Base-by-base conservation (phyloP, 2,329 filamentous ascomycete species). In the Aureobasidium pullulans region DNA sequence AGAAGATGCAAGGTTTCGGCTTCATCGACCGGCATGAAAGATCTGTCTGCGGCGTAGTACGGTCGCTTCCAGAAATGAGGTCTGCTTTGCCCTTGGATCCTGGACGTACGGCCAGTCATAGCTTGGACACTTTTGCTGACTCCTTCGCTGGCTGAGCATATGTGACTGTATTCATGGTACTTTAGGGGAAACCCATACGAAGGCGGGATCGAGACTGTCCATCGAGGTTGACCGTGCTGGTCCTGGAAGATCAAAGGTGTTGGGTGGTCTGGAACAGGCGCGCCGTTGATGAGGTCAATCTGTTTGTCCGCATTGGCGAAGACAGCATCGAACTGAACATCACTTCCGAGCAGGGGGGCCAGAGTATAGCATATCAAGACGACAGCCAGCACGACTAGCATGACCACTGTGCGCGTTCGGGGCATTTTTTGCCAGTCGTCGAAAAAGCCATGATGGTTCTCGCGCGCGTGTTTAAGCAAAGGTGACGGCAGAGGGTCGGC, bases 151-250 rank as follows among this genome's bases (percentile, higher is more conserved):
- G 77, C 37, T 78, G 75, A 76, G 68, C 86, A 89, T 61, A 95
- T 86, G 43, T 86, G 82, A 13, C 78, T 73, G 68, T 94, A 94
- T 62, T 90, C 82, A 9, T 79, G 72, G 19, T 82, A 80, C 0
- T 78, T 72, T 2, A 94, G 72, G 1, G 90, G 90, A 62, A 93
- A 93, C 3, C 78, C 76, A 47, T 80, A 76, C 60, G 79, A 79
- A 6, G 80, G 77, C 0, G 90, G 90, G 39, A 96, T 91, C 1
- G 84, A 90, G 10, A 95, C 82, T 0, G 90, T 94, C 90, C 90
- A 95, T 69, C 82, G 86, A 10, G 84, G 77, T 54, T 79, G 81
- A 3, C 87, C 87, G 46, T 78, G 76, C 29, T 77, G 74, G 72
- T 91, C 88, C 13, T 80, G 82, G 47, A 92, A 78, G 6, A 89